Percentiles rank a stretch among this genome's conserved stretches.
These are phyloP conservation scores for Diaporthe humulicola DNA, from an alignment of 2,329 filamentous ascomycete species.

Conservation along the genomic window DNA sequence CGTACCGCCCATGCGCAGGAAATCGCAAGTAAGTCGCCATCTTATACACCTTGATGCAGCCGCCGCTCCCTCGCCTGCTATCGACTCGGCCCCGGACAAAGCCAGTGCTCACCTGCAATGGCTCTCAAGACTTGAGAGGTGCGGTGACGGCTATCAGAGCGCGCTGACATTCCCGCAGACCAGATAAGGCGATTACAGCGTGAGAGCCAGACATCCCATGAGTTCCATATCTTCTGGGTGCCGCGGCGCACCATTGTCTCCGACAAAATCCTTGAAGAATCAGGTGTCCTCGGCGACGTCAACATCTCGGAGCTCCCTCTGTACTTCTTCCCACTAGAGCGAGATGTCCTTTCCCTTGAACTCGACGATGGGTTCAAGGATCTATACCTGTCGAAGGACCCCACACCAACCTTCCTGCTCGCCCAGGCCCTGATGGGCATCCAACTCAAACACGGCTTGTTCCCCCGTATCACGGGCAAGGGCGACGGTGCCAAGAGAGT, in stretches of 20 bases:
- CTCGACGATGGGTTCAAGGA: slow-evolving; percentile 89
- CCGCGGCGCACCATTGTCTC: slow-evolving; percentile 92
- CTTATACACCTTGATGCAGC: slow-evolving; percentile 9
- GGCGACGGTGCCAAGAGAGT: slow-evolving; percentile 93
- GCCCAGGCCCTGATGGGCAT: slow-evolving; percentile 95
- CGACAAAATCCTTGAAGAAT: slow-evolving; percentile 91
- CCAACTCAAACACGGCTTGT: slow-evolving; percentile 91
- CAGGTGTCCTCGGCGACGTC: slow-evolving; percentile 92
- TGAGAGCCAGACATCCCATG: slow-evolving; percentile 90
- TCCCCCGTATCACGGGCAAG: slow-evolving; percentile 94
- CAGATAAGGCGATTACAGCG: slow-evolving; percentile 92
- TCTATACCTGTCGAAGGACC: slow-evolving; percentile 90
- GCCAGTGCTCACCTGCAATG: slow-evolving; percentile 57
- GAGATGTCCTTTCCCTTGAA: slow-evolving; percentile 91
- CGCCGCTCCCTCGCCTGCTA: slow-evolving; percentile 59
- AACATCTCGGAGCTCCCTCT: slow-evolving; percentile 89
- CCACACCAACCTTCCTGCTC: slow-evolving; percentile 88
- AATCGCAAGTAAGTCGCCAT: slow-evolving; percentile 83
- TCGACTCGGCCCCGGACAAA: slow-evolving; percentile 45
- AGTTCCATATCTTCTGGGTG: slow-evolving; percentile 97
- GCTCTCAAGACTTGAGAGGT: slow-evolving; percentile 48
- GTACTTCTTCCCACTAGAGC: slow-evolving; percentile 91
- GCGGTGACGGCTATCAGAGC: slow-evolving; percentile 65
- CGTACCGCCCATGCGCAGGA: slow-evolving; percentile 88
- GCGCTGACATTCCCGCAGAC: slow-evolving; percentile 76